These are phyloP conservation scores for Pulveroboletus sp. DNA, from an alignment of 768 basidiomycete species.

Conservation along the genomic window DNA sequence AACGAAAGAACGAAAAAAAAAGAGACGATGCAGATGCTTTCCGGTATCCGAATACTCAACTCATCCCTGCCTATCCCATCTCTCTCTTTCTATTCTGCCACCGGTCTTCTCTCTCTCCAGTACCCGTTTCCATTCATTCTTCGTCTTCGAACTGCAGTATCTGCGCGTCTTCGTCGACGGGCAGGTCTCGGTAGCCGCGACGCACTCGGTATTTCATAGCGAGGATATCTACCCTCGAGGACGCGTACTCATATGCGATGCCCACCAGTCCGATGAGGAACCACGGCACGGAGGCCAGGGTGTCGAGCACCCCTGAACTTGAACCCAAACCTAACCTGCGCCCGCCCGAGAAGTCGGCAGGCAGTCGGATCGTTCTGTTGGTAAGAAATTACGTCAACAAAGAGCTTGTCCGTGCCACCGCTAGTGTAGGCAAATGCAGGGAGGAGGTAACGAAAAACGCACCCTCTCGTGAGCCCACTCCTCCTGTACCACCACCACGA, in stretches of 20 bases:
- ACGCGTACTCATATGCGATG: constrained; percentile 65
- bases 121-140: constrained; percentile 27
- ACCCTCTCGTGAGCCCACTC: constrained; percentile 74
- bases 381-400: no score
- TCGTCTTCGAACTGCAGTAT: constrained; percentile 83
- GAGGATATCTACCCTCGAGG: constrained; percentile 40
- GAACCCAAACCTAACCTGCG: constrained; percentile 42
- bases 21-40: no score
- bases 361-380: constrained; percentile 70
- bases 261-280: constrained; percentile 77
- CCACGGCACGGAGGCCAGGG: constrained; percentile 85
- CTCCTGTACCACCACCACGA: constrained; percentile 79
- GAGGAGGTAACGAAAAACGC: constrained; percentile 25
- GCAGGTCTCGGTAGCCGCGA: constrained; percentile 70
- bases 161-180: constrained; percentile 86
- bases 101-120: not conserved
- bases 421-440: not conserved
- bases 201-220: constrained; percentile 41
- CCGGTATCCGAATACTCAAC: no score
- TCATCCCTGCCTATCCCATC: no score
- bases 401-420: not conserved
- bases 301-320: constrained; percentile 54
- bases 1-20: no score
- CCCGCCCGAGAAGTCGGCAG: constrained; percentile 38
- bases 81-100: no score